Base-by-base conservation (phyloP, 441 rosid genomes). In the Pelargonium cotyledonis region DNA sequence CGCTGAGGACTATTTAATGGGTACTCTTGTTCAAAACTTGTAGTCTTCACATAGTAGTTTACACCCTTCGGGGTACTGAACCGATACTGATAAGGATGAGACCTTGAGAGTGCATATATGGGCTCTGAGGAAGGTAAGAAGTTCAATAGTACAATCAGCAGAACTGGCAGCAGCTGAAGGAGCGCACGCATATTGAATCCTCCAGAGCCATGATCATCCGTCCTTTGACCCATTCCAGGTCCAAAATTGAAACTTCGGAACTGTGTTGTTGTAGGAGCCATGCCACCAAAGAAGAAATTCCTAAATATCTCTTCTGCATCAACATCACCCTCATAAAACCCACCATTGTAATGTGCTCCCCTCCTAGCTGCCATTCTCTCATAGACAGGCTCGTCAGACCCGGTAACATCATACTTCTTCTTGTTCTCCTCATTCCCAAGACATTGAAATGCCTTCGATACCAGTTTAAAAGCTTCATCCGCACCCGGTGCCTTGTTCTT, bases 281-380 rank as follows among this genome's bases (percentile, higher is more conserved):
- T 79, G 0, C 90, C 89, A 51, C 58, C 98, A 21, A 82, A 88
- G 79, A 94, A 94, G 72, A 91, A 94, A 80, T 84, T 87, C 85
- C 98, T 87, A 69, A 94, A 94, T 67, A 94, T 88, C 82, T 94
- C 98, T 4, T 94, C 95, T 3, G 98, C 85, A 68, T 91, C 98
- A 23, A 91, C 79, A 29, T 94, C 98, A 35, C 81, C 76, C 16
- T 88, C 97, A 47, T 85, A 85, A 74, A 79, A 90, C 0, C 95
- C 95, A 49, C 80, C 85, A 70, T 82, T 85, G 0, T 86, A 86
- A 14, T 73, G 82, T 68, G 75, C 80, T 16, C 80, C 74, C 75
- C 49, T 66, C 72, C 73, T 73, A 0, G 86, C 38, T 8, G 91
- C 69, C 16, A 83, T 80, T 38, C 82, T 76, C 66, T 86, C 87